A percentile compares a stretch with the other conserved stretches of the same genome.
phyloP scores from a whole-genome alignment of 2,329 filamentous ascomycete species.

The Phyllosticta citribraziliensis region DNA sequence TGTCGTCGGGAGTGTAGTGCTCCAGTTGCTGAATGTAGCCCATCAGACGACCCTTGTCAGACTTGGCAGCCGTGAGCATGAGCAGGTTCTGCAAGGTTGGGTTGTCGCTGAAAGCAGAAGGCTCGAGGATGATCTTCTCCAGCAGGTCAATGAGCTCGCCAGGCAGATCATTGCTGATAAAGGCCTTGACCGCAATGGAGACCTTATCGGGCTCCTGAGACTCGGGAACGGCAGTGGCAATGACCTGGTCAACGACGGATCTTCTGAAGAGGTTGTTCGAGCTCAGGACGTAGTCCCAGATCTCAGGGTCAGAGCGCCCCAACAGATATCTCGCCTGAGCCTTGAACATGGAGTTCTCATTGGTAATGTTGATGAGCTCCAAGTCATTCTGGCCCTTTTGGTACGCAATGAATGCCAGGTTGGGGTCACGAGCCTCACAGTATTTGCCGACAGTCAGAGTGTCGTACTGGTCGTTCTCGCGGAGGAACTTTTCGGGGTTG shows the following conservation, averaged over 20 bases:
- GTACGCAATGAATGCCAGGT: constrained; percentile 90
- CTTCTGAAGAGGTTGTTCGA: constrained; percentile 93
- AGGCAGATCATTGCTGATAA: constrained; percentile 83
- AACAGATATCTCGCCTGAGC: constrained; percentile 93
- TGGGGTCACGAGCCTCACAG: constrained; percentile 96
- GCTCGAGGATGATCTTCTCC: constrained; percentile 99
- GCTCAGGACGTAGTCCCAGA: constrained; percentile 91
- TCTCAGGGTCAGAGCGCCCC: constrained; percentile 77
- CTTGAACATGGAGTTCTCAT: constrained; percentile 99
- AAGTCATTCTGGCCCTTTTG: constrained; percentile 95
- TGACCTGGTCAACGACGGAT: constrained; percentile 91
- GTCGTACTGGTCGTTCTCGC: constrained; percentile 95
- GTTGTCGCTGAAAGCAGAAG: constrained; percentile 97
- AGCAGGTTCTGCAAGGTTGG: constrained; percentile 91
- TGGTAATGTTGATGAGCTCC: constrained; percentile 94
- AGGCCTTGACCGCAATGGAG: constrained; percentile 84
- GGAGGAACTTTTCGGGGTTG: constrained; percentile 93
- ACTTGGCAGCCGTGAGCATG: constrained; percentile 92
- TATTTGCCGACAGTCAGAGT: constrained; percentile 90
- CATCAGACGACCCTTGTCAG: constrained; percentile 89
- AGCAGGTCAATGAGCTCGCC: constrained; percentile 92
- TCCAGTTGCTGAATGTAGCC: constrained; percentile 91
- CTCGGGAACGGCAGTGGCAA: constrained; percentile 87
- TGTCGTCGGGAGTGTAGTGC: constrained; percentile 84
- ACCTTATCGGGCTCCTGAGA: constrained; percentile 90